Base-by-base conservation (phyloP, 2,329 filamentous ascomycete species). In the Nemania sp. region DNA sequence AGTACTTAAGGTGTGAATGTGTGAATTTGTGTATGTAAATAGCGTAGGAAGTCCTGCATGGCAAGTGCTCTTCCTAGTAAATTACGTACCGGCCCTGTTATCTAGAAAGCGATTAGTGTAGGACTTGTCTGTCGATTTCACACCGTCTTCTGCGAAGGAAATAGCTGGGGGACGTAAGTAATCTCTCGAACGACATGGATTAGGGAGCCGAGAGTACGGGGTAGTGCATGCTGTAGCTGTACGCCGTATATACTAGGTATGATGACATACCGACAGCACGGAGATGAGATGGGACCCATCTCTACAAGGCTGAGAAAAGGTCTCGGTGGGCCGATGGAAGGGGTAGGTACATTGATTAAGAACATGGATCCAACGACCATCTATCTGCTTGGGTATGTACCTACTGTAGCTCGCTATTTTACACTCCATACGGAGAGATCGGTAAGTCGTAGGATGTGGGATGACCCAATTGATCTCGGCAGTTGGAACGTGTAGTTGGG, bases 231-330 rank as follows among this genome's bases (percentile, higher is more conserved):
- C 47, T 51, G 47, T 51, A 51, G 32, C 47, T 51, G 47, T 51
- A 51, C 20, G 24, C 20, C 22, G 51, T 59, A 47, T 59, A 52
- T 51, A 20, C 22, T 26, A 53, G 32, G 32, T 35, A 38, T 53
- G 43, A 24, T 38, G 29, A 18, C 52, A 47, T 57, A 51, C 56
- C 62, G 41, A 54, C 57, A 32, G 45, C 41, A 38, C 47, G 58
- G 66, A 62, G 66, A 68, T 68, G 66, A 66, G 62, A 66, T 62
- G 62, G 35, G 52, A 11, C 29, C 55, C 61, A 64, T 64, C 45
- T 32, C 61, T 57, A 66, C 66, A 66, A 68, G 66, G 66, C 62
- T 68, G 66, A 66, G 57, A 15, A 10, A 6, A 13, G n/a, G 47
- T 27, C 13, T 15, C 24, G 13, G 24, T 27, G 47, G 22, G 24